A percentile compares a stretch with the other conserved stretches of the same genome.
Conservation (phyloP, 208 protist species). For the Trypanosoma caninum region DNA sequence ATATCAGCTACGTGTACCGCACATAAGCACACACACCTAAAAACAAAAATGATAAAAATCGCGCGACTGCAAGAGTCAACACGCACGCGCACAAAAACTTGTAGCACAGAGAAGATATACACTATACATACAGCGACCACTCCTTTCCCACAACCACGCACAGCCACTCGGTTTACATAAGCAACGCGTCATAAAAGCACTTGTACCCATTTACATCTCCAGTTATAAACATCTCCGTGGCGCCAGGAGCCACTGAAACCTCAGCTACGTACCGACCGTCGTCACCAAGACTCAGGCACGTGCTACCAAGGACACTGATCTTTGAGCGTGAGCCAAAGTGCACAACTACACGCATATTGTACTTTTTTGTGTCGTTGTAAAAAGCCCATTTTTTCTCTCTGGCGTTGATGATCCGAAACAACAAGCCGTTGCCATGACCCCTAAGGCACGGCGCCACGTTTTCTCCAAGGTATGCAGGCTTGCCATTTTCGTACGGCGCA, state of each 20-base stretch:
- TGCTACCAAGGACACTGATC: conserved; percentile 42
- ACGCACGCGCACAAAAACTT: conserved; percentile 21
- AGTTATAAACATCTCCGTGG: conserved; percentile 71
- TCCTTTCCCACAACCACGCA: background rate
- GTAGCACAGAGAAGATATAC: conserved; percentile 11
- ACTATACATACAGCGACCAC: background rate
- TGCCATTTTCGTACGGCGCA: conserved; percentile 27
- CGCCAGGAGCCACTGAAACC: conserved; percentile 42
- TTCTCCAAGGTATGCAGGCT: conserved; percentile 56
- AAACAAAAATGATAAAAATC: no score
- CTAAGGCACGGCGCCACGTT: conserved; percentile 66
- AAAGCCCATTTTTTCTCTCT: conserved; percentile 73
- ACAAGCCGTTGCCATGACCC: conserved; percentile 52
- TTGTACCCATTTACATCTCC: conserved; percentile 73
- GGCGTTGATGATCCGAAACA: conserved; percentile 78
- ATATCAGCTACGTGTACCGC: no score
- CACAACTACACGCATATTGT: conserved; percentile 49
- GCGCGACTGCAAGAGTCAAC: no score
- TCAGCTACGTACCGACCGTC: conserved; percentile 41
- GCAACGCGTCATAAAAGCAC: conserved; percentile 50
- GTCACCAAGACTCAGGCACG: conserved; percentile 30
- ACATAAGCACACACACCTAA: no score
- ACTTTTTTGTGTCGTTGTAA: conserved; percentile 71
- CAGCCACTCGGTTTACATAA: conserved; percentile 8
- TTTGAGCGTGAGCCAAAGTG: conserved; percentile 55